Conservation (phyloP, 208 protist species). For the Leishmania arabica region DNA sequence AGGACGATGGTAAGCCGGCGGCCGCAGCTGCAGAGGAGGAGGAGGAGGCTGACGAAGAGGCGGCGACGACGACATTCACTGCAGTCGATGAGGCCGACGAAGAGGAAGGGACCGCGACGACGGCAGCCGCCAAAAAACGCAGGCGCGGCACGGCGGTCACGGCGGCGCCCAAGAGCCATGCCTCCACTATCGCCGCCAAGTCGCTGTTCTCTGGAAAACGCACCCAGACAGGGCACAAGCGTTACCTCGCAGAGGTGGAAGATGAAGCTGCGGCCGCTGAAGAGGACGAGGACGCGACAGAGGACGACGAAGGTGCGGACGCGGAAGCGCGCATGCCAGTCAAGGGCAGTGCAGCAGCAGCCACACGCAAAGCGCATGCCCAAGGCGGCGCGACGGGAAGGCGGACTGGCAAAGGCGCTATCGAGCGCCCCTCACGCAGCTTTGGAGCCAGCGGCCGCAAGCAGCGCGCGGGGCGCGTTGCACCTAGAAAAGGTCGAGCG, state of each 20-base stretch:
- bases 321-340: constrained; percentile 10
- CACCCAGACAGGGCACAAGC: background rate
- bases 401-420: constrained; percentile 1
- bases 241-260: background rate
- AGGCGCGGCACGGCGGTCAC: background rate
- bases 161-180: background rate
- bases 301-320: constrained; percentile 16
- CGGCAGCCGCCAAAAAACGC: background rate
- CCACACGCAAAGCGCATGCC: constrained; percentile 10
- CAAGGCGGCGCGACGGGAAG: background rate
- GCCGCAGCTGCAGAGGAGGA: constrained; percentile 13
- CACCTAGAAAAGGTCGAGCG: constrained; percentile 1
- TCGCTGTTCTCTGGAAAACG: background rate
- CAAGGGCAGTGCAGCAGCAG: background rate
- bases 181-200: background rate
- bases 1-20: constrained; percentile 12
- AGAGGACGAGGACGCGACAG: constrained; percentile 26
- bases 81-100: constrained; percentile 26
- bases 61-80: background rate
- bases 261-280: constrained; percentile 22
- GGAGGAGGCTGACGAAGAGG: constrained; percentile 20
- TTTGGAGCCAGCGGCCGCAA: constrained; percentile 6
- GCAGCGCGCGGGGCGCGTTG: background rate
- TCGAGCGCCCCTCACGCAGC: background rate
- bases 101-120: constrained; percentile 22